phyloP scores from a whole-genome alignment of 768 basidiomycete genomes.

The Auriscalpium microsporum region DNA sequence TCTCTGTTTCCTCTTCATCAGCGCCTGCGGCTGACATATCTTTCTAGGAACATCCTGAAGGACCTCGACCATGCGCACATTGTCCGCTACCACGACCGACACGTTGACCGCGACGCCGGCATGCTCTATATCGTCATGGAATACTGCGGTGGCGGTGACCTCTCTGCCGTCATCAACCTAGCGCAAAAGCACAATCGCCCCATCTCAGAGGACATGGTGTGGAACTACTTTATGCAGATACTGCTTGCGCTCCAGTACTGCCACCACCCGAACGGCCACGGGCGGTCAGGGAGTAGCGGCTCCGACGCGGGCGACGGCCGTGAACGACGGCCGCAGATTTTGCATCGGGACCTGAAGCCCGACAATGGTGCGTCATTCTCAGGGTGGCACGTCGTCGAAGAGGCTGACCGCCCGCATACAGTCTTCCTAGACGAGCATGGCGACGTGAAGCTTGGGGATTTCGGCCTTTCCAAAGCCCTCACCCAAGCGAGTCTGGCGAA shows the following conservation, averaged over 20 bases:
- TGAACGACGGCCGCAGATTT: constrained; percentile 60
- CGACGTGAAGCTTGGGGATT: constrained; percentile 93
- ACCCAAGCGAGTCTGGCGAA: constrained; percentile 83
- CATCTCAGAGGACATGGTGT: constrained; percentile 87
- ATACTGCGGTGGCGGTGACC: constrained; percentile 95
- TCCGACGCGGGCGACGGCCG: constrained; percentile 31
- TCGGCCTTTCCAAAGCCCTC: constrained; percentile 91
- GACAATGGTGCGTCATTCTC: constrained; percentile 71
- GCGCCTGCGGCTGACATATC: not conserved
- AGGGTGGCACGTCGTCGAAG: not conserved
- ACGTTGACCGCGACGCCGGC: constrained; percentile 84
- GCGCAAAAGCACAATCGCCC: constrained; percentile 58
- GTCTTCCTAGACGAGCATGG: constrained; percentile 85
- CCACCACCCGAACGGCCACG: constrained; percentile 62
- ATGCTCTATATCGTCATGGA: constrained; percentile 99
- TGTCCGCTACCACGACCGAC: constrained; percentile 88
- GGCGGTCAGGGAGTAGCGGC: constrained; percentile 36
- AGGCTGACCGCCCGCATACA: constrained; percentile 21
- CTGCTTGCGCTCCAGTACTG: constrained; percentile 85
- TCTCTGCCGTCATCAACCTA: constrained; percentile 80
- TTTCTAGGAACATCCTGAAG: constrained; percentile 96
- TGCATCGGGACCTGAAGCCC: constrained; percentile 95
- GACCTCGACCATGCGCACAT: constrained; percentile 94
- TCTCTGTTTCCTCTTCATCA: constrained; percentile 9
- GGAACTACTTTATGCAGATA: constrained; percentile 95